Evolutionary conservation across 257 asterid genomes (phyloP).

Genomic region (Echium plantagineum): DNA sequence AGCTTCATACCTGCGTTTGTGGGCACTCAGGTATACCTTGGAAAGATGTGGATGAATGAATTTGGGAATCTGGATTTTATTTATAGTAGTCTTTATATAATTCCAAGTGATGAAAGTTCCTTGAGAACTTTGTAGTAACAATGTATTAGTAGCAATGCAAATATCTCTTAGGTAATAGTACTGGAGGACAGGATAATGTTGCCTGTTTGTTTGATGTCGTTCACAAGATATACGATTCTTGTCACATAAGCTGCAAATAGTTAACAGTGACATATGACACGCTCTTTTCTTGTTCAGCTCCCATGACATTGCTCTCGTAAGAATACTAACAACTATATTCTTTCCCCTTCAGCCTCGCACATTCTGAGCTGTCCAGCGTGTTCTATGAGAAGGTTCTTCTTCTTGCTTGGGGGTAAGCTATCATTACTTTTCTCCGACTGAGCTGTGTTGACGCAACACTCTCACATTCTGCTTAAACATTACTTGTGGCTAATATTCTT

Average conservation of each 20-base stretch:
- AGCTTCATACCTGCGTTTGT: slow-evolving; percentile 96
- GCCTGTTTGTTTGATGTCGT: no score
- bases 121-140: no score
- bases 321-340: neutral
- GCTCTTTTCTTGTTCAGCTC: no score
- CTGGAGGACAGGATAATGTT: no score
- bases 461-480: neutral
- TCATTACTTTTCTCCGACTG: neutral
- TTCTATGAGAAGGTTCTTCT: slow-evolving; percentile 94
- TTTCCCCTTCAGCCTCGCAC: slow-evolving; percentile 70
- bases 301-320: neutral
- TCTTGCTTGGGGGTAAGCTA: slow-evolving; percentile 91
- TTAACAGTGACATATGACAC: no score
- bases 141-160: no score
- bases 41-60: slow-evolving; percentile 1
- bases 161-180: no score
- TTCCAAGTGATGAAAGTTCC: neutral
- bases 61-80: neutral
- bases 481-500: neutral
- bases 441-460: no score
- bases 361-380: slow-evolving; percentile 80
- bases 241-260: no score
- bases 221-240: no score
- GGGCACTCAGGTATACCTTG: slow-evolving; percentile 90
- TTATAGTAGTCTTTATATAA: neutral